A percentile compares a stretch with the other conserved stretches of the same genome.
These are phyloP conservation scores for Penicillium lividum DNA, from an alignment of 495 filamentous ascomycete species.

Conservation along the genomic window DNA sequence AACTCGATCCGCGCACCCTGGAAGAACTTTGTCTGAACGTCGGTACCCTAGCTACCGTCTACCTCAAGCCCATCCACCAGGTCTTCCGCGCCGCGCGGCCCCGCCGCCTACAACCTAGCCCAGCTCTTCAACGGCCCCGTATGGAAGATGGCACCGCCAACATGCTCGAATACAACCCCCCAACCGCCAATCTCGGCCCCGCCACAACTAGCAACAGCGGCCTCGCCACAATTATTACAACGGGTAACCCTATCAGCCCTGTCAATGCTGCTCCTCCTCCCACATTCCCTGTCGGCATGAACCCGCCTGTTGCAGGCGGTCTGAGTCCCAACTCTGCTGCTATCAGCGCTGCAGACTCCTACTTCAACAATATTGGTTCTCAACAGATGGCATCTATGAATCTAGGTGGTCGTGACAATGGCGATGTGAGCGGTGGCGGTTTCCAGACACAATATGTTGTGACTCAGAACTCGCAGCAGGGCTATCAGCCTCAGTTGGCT, in stretches of 20 bases:
- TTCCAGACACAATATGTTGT: conserved; percentile 53
- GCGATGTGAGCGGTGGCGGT: conserved; percentile 38
- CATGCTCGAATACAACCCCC: conserved; percentile 34
- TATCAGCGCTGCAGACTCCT: conserved; percentile 79
- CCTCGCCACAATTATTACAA: conserved; percentile 26
- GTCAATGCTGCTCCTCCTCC: conserved; percentile 24
- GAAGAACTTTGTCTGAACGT: conserved; percentile 98
- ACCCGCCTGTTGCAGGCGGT: conserved; percentile 19
- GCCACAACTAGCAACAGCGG: conserved; percentile 31
- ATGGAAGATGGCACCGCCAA: conserved; percentile 46
- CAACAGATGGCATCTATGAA: conserved; percentile 71
- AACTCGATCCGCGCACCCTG: conserved; percentile 84
- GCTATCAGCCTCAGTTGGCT: conserved; percentile 52
- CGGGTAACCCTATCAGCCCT: conserved; percentile 26
- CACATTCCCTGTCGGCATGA: conserved; percentile 19
- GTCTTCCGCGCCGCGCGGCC: conserved; percentile 93
- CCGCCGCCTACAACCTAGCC: conserved; percentile 72
- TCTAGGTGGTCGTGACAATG: conserved; percentile 51
- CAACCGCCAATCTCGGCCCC: conserved; percentile 21
- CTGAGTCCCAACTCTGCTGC: conserved; percentile 43
- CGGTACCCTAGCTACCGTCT: conserved; percentile 94
- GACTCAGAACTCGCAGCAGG: conserved; percentile 55
- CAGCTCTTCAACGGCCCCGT: conserved; percentile 74
- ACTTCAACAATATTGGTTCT: conserved; percentile 73
- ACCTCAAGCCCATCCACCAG: conserved; percentile 95